Percentiles rank a stretch among this genome's conserved stretches.
These are phyloP conservation scores for Fusarium tricinctum DNA, from an alignment of 2,329 filamentous ascomycete species.

Conservation along the genomic window DNA sequence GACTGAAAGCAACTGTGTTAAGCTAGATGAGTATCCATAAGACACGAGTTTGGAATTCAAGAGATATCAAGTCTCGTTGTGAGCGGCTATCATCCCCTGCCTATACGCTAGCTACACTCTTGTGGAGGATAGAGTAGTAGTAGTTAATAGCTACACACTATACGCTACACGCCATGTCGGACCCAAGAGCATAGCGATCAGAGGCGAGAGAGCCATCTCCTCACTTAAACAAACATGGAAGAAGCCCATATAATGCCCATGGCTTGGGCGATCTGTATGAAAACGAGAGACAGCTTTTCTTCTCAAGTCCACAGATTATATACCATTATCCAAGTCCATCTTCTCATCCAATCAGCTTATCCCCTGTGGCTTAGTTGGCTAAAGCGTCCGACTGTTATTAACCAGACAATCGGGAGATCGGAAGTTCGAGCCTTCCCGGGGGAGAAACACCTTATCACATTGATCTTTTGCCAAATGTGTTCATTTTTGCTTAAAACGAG, in stretches of 20 bases:
- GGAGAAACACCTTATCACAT: conserved; percentile 23
- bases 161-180: neutral
- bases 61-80: neutral
- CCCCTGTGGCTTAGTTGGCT: conserved; percentile 48
- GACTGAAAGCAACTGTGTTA: neutral
- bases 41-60: neutral
- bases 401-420: conserved; percentile 50
- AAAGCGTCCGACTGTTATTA: conserved; percentile 47
- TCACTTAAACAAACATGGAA: neutral
- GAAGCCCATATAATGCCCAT: neutral
- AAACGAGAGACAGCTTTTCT: too few species aligned
- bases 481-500: neutral
- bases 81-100: neutral
- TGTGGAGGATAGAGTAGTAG: neutral
- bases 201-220: neutral
- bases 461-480: neutral
- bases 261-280: too few species aligned
- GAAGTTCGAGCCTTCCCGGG: conserved; percentile 52
- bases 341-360: conserved; percentile 32
- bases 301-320: neutral
- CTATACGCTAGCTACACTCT: neutral
- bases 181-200: neutral
- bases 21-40: neutral
- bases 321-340: rapidly evolving
- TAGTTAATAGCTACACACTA: neutral